phyloP scores from a whole-genome alignment of 129 eudicot species.

The Helichrysum umbraculigerum region DNA sequence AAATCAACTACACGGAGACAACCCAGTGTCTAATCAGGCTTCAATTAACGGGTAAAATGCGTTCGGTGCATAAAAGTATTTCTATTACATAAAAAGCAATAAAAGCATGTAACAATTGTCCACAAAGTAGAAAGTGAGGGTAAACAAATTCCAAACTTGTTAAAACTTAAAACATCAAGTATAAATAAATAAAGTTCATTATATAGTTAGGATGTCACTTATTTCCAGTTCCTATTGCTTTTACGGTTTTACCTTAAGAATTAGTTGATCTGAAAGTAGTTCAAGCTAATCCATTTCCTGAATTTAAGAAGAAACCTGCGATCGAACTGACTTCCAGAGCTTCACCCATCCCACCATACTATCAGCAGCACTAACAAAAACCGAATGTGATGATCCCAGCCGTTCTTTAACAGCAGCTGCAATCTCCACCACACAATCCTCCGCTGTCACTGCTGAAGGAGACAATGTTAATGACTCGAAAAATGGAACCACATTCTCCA shows the following conservation, averaged over 20 bases:
- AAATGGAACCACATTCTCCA: slow-evolving; percentile 90
- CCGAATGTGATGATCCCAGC: slow-evolving; percentile 44
- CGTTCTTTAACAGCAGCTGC: slow-evolving; percentile 71
- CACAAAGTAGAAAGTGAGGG: not conserved
- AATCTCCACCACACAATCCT: slow-evolving; percentile 75
- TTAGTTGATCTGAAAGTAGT: slow-evolving; percentile 4
- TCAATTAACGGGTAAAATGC: not conserved
- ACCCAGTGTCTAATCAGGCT: too few species aligned
- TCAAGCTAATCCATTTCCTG: slow-evolving; percentile 6
- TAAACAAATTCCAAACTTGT: slow-evolving; percentile 10
- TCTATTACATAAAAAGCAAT: not conserved
- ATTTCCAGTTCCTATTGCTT: slow-evolving; percentile 3
- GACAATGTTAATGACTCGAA: slow-evolving; percentile 68
- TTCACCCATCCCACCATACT: slow-evolving; percentile 86
- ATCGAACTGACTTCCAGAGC: slow-evolving; percentile 63
- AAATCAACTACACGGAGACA: too few species aligned
- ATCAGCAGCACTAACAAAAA: slow-evolving; percentile 59
- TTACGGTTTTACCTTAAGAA: not conserved
- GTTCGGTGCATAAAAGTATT: not conserved
- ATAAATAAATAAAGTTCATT: not conserved
- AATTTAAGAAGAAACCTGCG: slow-evolving; percentile 32
- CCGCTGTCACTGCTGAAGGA: slow-evolving; percentile 57
- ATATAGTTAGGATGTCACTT: slow-evolving; percentile 3
- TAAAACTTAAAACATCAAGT: slow-evolving; percentile 12
- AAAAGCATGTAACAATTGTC: slow-evolving; percentile 15